Evolutionary conservation across 257 asterid species (phyloP).

Genomic region (Salvia rosmarinus): DNA sequence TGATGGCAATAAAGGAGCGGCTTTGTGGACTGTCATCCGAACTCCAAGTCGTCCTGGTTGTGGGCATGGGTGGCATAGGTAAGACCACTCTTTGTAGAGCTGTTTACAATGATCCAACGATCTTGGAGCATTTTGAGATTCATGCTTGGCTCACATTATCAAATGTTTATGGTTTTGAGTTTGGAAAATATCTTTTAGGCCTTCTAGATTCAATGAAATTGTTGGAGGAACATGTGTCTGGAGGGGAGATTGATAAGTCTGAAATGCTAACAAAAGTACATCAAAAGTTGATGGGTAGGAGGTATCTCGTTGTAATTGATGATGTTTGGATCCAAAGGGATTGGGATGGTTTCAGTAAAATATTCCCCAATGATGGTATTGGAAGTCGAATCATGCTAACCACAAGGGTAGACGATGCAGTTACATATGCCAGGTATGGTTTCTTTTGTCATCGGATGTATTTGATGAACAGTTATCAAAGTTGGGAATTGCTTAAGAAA

Average conservation of each 20-base stretch:
- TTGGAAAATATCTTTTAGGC: neutral
- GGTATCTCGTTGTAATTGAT: neutral
- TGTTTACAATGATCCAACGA: neutral
- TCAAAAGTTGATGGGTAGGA: neutral
- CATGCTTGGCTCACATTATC: neutral
- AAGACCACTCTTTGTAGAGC: neutral
- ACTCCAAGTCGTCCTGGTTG: slow-evolving; percentile 17
- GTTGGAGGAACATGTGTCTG: neutral
- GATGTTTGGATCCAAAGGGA: neutral
- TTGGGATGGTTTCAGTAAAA: neutral
- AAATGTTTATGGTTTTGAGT: neutral
- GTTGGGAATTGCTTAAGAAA: neutral
- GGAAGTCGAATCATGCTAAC: slow-evolving; percentile 25
- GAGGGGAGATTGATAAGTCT: no score
- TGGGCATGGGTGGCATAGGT: neutral
- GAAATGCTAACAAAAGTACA: no score
- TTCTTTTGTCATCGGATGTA: neutral
- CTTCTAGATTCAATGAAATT: neutral
- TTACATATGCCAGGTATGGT: neutral
- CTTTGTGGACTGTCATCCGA: slow-evolving; percentile 18
- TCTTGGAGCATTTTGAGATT: neutral
- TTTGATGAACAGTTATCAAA: neutral
- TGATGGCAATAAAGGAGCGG: slow-evolving; percentile 18
- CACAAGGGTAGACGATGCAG: neutral
- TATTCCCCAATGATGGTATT: neutral